Conservation (phyloP, 768 basidiomycete genomes). For the Amanita molliuscula region DNA sequence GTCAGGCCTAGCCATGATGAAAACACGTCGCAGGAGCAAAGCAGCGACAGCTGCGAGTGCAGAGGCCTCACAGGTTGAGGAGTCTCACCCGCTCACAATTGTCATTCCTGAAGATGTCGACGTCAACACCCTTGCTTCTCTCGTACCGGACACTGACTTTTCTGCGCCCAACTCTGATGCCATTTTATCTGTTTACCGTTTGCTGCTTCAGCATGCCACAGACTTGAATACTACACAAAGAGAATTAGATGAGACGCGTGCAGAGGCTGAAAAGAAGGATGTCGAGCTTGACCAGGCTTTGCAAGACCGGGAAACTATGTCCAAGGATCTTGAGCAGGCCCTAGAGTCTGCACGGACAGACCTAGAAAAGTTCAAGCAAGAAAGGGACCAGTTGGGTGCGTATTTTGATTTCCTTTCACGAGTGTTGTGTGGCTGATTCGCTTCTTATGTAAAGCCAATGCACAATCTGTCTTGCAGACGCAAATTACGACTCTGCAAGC, state of each 20-base stretch:
- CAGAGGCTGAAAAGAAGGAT: slow-evolving; percentile 61
- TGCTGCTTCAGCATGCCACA: slow-evolving; percentile 44
- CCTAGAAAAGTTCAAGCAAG: slow-evolving; percentile 41
- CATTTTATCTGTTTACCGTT: slow-evolving; percentile 52
- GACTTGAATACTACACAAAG: slow-evolving; percentile 46
- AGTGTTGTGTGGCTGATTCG: not conserved
- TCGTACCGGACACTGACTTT: slow-evolving; percentile 55
- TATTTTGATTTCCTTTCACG: slow-evolving; percentile 7
- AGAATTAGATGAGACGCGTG: slow-evolving; percentile 63
- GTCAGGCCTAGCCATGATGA: slow-evolving; percentile 21
- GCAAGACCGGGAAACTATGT: slow-evolving; percentile 60
- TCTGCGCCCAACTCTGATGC: slow-evolving; percentile 46
- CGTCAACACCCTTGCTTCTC: slow-evolving; percentile 41
- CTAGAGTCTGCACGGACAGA: slow-evolving; percentile 46
- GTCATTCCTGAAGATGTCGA: slow-evolving; percentile 61
- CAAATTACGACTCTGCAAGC: slow-evolving; percentile 47
- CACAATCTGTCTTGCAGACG: slow-evolving; percentile 37
- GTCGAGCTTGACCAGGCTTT: slow-evolving; percentile 79
- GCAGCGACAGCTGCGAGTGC: slow-evolving; percentile 29
- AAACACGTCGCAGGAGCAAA: slow-evolving; percentile 57
- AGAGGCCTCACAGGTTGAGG: slow-evolving; percentile 21
- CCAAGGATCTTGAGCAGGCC: slow-evolving; percentile 45
- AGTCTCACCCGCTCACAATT: slow-evolving; percentile 25
- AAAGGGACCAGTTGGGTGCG: slow-evolving; percentile 60
- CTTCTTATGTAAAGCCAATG: slow-evolving; percentile 27